Evolutionary conservation across 2,329 filamentous ascomycete genomes (phyloP), one percentile per base, ranked within the genome.

Genomic region (Tolypocladium nubicola): DNA sequence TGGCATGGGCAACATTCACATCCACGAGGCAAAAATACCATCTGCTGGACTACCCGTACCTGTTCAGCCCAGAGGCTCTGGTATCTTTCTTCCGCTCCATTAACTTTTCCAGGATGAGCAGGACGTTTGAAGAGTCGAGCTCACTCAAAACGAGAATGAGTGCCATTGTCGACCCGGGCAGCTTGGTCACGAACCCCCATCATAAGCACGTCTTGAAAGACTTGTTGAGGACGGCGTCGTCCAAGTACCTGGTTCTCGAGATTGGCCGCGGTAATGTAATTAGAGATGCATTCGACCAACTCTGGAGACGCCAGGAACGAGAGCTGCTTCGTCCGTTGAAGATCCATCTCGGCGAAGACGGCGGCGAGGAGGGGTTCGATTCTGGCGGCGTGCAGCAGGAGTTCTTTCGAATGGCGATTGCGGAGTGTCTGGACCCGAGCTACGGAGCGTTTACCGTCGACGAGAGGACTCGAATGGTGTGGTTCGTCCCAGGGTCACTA

Each of bases 341-440:
- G 66, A 87, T 99, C 10, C 86, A 90, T 54, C 82, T 97, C 58
- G 91, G 91, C 4, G 87, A 90, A 67, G 86, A 90, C 39, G 79
- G 79, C 56, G 90, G 90, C 37, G 94, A 97, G 70, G 86, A 95
- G 68, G 94, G 94, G 0, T 84, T 95, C 39, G 94, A 99, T 70
- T 90, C 93, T 53, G 94, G 94, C 49, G 94, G 94, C 61, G 92
- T 99, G 1, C 93, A 97, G 65, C 92, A 96, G 68, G 94, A 99
- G 62, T 97, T 96, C 69, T 97, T 99, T 74, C 85, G 90, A 19
- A 74, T 97, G 35, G 85, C 89, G 21, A 85, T 97, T 63, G 83
- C 84, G 1, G 87, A 96, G 66, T 89, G 88, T 4, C 79, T 97
- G 52, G 80, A 90, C 64, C 87, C 90, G 5, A 80, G 85, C 49